These are phyloP conservation scores for Suillus cothurnatus DNA, from an alignment of 768 basidiomycete species.

Conservation along the genomic window DNA sequence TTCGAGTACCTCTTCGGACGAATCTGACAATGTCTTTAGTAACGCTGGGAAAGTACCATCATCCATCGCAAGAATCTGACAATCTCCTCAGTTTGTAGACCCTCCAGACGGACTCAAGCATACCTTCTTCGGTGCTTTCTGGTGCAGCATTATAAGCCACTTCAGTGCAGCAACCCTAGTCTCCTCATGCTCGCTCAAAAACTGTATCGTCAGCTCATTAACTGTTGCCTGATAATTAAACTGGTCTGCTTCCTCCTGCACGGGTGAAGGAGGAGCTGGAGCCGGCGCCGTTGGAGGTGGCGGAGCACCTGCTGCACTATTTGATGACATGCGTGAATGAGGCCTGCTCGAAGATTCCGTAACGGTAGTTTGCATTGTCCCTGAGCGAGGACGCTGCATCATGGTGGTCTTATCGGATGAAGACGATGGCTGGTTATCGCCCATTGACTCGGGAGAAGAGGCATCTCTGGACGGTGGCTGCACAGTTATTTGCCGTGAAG, in stretches of 20 bases:
- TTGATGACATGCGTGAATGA: slow-evolving; percentile 61
- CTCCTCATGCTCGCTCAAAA: slow-evolving; percentile 95
- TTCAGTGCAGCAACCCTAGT: slow-evolving; percentile 94
- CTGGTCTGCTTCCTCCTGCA: slow-evolving; percentile 59
- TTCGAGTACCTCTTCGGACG: slow-evolving; percentile 81
- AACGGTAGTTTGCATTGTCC: slow-evolving; percentile 25
- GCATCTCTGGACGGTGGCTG: slow-evolving; percentile 49
- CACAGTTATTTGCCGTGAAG: slow-evolving; percentile 54
- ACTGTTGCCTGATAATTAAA: slow-evolving; percentile 95
- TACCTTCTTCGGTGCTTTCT: slow-evolving; percentile 96
- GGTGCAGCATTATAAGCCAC: slow-evolving; percentile 98
- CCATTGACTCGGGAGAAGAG: slow-evolving; percentile 46
- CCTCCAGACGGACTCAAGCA: not conserved
- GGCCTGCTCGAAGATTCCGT: slow-evolving; percentile 53
- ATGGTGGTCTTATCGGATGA: slow-evolving; percentile 42
- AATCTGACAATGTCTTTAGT: slow-evolving; percentile 93
- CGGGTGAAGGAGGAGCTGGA: slow-evolving; percentile 31
- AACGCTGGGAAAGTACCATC: slow-evolving; percentile 96
- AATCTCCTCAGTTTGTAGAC: slow-evolving; percentile 7
- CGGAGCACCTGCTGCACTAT: slow-evolving; percentile 39
- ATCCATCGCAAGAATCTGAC: slow-evolving; percentile 90
- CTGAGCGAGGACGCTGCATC: slow-evolving; percentile 25
- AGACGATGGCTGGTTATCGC: slow-evolving; percentile 33
- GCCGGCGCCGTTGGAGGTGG: slow-evolving; percentile 34
- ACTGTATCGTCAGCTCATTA: slow-evolving; percentile 89